Base-by-base conservation (phyloP, 163 green algal species). In the Scenedesmus sp. region DNA sequence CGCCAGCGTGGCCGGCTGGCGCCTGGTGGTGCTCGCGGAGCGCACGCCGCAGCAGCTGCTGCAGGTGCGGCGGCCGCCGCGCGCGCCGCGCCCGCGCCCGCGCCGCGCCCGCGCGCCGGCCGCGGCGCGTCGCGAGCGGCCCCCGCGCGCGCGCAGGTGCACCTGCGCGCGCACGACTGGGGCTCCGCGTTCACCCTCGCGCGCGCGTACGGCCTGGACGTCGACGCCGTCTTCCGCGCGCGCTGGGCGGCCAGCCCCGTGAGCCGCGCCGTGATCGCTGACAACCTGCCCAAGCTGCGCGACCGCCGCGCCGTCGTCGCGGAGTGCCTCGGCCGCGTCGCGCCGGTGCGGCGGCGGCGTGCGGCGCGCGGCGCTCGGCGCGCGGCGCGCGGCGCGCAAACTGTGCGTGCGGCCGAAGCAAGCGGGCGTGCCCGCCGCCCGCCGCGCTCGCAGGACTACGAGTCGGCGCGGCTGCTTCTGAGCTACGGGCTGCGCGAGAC, bases 1-100 rank as follows among this genome's bases (percentile, higher is more conserved):
- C n/a, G 42, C 57, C 26, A 11, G 51, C n/a, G 45, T 50, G 33
- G 57, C 24, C 22, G 81, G 83, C 1, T 82, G 70, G 63, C 56
- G 70, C 31, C 58, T 88, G 63, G 24, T 78, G 33, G 57, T 88
- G 44, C 58, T 88, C 50, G 79, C 75, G 18, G 75, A 88, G 60
- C 63, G 84, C 17, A 87, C 75, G 14, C 74, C 80, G 1, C 74
- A 80, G 64, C 60, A 88, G 71, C 75, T 88, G 71, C 44, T 88
- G 63, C 63, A 76, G 80, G 80, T 85, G 63, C 51, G 18, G 22
- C 3, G 13, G 6, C 36, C 14, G 0, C 7, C 14, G 39, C 24
- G 39, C 17, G 2, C 28, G 1, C 53, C 31, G 53, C 53, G 28
- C 9, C 53, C 9, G 7, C 33, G 53, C 53, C 6, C 33, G 53